Conservation (phyloP, 2,329 filamentous ascomycete species). For the Ophiostoma angusticollis region DNA sequence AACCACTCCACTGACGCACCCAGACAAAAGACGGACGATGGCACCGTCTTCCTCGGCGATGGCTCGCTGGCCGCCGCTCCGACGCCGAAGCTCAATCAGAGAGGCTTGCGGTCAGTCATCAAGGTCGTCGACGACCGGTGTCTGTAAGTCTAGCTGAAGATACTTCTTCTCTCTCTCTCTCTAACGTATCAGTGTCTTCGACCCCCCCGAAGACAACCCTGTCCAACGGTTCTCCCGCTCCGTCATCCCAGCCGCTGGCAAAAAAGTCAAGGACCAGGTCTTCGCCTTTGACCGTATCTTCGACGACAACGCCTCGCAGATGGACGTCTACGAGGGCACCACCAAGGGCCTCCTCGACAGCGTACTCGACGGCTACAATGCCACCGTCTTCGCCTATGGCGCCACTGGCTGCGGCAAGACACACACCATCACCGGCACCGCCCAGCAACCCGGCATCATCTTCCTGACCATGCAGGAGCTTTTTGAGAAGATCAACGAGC, state of each 20-base stretch:
- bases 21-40: constrained; percentile 62
- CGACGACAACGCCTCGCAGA: constrained; percentile 85
- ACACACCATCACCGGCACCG: constrained; percentile 87
- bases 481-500: constrained; percentile 88
- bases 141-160: constrained; percentile 70
- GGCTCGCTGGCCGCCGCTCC: constrained; percentile 83
- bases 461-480: constrained; percentile 98
- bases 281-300: constrained; percentile 96
- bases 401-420: constrained; percentile 98
- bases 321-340: constrained; percentile 89
- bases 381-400: constrained; percentile 95
- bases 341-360: constrained; percentile 84
- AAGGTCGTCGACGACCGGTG: constrained; percentile 95
- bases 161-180: not conserved
- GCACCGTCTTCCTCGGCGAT: constrained; percentile 87
- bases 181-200: constrained; percentile 60
- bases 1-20: not conserved
- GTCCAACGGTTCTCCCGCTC: constrained; percentile 78
- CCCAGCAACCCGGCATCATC: constrained; percentile 91
- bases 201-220: constrained; percentile 88
- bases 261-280: constrained; percentile 92
- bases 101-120: constrained; percentile 81
- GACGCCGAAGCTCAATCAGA: constrained; percentile 69
- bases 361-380: constrained; percentile 95
- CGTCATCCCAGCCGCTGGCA: constrained; percentile 64